phyloP scores from a whole-genome alignment of 192 early-diverging fungal species.

The Coemansia sp. region DNA sequence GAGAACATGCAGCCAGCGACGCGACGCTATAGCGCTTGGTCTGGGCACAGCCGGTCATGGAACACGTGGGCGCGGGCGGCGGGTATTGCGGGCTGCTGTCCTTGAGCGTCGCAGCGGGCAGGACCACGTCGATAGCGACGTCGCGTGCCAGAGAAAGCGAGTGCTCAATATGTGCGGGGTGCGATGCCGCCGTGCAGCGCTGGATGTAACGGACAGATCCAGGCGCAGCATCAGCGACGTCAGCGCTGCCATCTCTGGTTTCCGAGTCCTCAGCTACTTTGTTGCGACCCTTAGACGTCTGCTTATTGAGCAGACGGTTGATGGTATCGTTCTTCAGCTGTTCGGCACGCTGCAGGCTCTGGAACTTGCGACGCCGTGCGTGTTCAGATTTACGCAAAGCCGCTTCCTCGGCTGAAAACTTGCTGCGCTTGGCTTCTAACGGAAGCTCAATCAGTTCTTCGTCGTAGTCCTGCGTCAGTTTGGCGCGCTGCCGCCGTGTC shows the following conservation, averaged over 20 bases:
- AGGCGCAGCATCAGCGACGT: slow-evolving; percentile 10
- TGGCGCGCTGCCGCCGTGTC: slow-evolving; percentile 74
- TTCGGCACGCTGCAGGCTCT: slow-evolving; percentile 75
- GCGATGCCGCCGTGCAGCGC: slow-evolving; percentile 9
- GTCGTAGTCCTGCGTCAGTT: slow-evolving; percentile 58
- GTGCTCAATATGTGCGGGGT: slow-evolving; percentile 16
- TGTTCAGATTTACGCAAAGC: slow-evolving; percentile 72
- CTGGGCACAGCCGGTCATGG: slow-evolving; percentile 50
- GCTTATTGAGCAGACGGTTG: slow-evolving; percentile 80
- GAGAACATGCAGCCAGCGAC: slow-evolving; percentile 61
- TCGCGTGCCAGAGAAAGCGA: slow-evolving; percentile 20
- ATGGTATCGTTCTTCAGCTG: slow-evolving; percentile 75
- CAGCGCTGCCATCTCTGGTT: slow-evolving; percentile 46
- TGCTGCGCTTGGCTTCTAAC: slow-evolving; percentile 64
- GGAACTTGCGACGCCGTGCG: slow-evolving; percentile 75
- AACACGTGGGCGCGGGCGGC: slow-evolving; percentile 50
- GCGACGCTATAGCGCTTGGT: slow-evolving; percentile 63
- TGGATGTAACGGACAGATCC: slow-evolving; percentile 31
- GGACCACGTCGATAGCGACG: slow-evolving; percentile 19
- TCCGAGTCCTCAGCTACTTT: slow-evolving; percentile 65
- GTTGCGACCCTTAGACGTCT: slow-evolving; percentile 68
- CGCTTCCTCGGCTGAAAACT: slow-evolving; percentile 70
- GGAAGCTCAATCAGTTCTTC: slow-evolving; percentile 74
- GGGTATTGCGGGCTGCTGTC: slow-evolving; percentile 49
- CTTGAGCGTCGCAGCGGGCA: slow-evolving; percentile 21